Percentiles rank a stretch among this genome's conserved stretches.
These are phyloP conservation scores for Ophiocordyceps camponoti-saundersi DNA, from an alignment of 2,329 filamentous ascomycete species.

Conservation along the genomic window DNA sequence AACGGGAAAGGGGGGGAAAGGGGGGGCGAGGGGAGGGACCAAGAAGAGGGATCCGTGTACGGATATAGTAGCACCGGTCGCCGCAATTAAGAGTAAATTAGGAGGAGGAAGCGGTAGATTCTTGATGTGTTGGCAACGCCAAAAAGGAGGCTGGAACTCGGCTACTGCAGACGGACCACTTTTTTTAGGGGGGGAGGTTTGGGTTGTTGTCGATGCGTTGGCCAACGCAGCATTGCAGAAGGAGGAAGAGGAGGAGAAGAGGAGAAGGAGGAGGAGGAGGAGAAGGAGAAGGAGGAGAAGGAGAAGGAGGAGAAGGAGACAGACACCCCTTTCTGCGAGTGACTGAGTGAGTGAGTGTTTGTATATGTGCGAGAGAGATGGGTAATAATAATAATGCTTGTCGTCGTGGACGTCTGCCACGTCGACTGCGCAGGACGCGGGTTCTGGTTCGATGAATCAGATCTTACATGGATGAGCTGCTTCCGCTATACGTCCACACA, in stretches of 20 bases:
- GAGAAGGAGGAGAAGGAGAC: too few relatives aligned
- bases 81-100: not conserved
- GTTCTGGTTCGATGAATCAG: not conserved
- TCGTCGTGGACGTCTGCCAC: not conserved
- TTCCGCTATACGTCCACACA: too few relatives aligned
- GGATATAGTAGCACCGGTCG: not conserved
- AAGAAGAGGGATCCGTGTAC: not conserved
- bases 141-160: slow-evolving; percentile 3
- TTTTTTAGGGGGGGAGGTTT: slow-evolving; percentile 2
- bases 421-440: not conserved
- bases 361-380: too few relatives aligned
- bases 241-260: slow-evolving; percentile 19
- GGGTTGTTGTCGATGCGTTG: slow-evolving; percentile 15
- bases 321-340: too few relatives aligned
- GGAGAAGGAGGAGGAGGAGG: slow-evolving; percentile 14
- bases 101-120: slow-evolving; percentile 6
- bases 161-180: slow-evolving; percentile 21
- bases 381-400: not conserved
- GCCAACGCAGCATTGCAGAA: slow-evolving; percentile 26
- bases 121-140: slow-evolving; percentile 2
- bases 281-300: too few relatives aligned
- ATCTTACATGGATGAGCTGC: not conserved
- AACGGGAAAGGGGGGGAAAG: not conserved
- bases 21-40: not conserved
- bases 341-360: too few relatives aligned